phyloP scores from a whole-genome alignment of 768 basidiomycete species.

The Rhizopogon vesiculosus region DNA sequence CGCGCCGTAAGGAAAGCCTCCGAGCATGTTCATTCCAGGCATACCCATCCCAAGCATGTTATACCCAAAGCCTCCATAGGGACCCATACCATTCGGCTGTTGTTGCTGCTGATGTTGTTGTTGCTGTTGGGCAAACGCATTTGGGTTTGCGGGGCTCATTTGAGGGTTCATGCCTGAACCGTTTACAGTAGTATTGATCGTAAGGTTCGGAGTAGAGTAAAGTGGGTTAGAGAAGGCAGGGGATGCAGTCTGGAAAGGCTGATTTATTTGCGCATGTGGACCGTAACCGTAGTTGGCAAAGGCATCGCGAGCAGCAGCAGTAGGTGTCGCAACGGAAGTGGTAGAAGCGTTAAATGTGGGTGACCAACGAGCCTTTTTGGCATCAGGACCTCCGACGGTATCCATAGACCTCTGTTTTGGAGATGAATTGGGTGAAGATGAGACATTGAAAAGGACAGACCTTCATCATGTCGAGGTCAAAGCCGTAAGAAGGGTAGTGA shows the following conservation, averaged over 20 bases:
- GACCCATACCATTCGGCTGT: constrained; percentile 43
- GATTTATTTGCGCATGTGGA: constrained; percentile 61
- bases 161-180: constrained; percentile 50
- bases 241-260: constrained; percentile 45
- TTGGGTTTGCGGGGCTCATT: constrained; percentile 59
- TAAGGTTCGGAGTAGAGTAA: constrained; percentile 69
- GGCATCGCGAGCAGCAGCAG: constrained; percentile 51
- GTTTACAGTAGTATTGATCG: constrained; percentile 55
- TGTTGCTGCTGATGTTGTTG: constrained; percentile 29
- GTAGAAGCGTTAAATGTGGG: constrained; percentile 46
- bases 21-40: constrained; percentile 67
- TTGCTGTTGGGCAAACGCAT: constrained; percentile 47
- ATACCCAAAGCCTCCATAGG: constrained; percentile 64
- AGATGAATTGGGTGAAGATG: constrained; percentile 3
- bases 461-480: constrained; percentile 94
- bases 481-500: constrained; percentile 66
- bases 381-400: constrained; percentile 72
- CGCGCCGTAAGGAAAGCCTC: constrained; percentile 64
- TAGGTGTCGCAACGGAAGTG: constrained; percentile 31
- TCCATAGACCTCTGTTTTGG: constrained; percentile 76
- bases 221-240: constrained; percentile 53
- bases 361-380: constrained; percentile 90
- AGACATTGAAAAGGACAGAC: constrained; percentile 30
- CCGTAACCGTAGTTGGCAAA: constrained; percentile 90
- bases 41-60: constrained; percentile 81